These are phyloP conservation scores for Lentinula aciculospora DNA, from an alignment of 768 basidiomycete species.

Conservation along the genomic window DNA sequence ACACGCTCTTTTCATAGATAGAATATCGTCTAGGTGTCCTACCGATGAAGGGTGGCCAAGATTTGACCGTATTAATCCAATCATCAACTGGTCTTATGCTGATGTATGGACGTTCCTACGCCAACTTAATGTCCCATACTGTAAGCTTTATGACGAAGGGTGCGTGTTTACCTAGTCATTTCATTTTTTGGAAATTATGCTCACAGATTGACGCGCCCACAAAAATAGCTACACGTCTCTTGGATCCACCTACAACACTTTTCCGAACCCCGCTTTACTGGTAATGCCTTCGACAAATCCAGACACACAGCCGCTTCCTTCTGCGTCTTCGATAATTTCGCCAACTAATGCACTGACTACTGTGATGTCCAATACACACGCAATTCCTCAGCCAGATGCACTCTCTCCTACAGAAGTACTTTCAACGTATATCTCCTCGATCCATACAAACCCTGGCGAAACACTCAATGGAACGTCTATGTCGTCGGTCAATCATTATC, in stretches of 20 bases:
- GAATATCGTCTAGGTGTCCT: constrained; percentile 64
- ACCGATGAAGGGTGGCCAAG: constrained; percentile 89
- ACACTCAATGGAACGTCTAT: neutral
- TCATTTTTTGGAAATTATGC: neutral
- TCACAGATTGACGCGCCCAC: neutral
- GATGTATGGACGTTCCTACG: constrained; percentile 89
- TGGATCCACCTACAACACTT: constrained; percentile 92
- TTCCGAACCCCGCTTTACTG: constrained; percentile 84
- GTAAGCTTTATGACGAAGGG: constrained; percentile 88
- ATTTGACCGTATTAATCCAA: constrained; percentile 89
- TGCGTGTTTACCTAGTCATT: constrained; percentile 27
- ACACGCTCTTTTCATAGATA: constrained; percentile 36
- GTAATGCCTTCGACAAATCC: constrained; percentile 15
- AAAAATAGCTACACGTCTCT: constrained; percentile 86
- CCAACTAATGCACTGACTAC: constrained; percentile 24
- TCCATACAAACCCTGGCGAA: constrained; percentile 19
- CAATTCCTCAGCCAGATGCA: constrained; percentile 10
- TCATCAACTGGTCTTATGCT: constrained; percentile 91
- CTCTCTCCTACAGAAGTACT: constrained; percentile 14
- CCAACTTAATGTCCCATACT: constrained; percentile 75
- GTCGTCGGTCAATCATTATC: no score
- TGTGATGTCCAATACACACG: constrained; percentile 20
- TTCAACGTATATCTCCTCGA: constrained; percentile 13
- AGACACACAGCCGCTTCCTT: neutral
- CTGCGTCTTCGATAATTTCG: constrained; percentile 8